Evolutionary conservation across 495 filamentous ascomycete species (phyloP).

Genomic region (Talaromyces wortmannii): DNA sequence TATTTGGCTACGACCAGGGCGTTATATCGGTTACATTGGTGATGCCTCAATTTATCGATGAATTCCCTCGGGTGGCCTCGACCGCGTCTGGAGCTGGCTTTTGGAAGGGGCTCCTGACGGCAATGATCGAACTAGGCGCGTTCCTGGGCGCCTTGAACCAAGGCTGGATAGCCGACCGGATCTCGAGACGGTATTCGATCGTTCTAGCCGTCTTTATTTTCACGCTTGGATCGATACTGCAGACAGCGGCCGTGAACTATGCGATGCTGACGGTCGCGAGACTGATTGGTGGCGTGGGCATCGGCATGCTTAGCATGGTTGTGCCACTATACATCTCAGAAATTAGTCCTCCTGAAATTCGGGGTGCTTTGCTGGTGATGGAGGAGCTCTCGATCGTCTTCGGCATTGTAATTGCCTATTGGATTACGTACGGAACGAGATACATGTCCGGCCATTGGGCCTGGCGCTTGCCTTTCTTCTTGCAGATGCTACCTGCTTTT

Average conservation of each 20-base stretch:
- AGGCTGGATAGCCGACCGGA: conserved; percentile 53
- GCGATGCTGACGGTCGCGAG: conserved; percentile 52
- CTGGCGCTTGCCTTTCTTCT: conserved; percentile 43
- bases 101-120: conserved; percentile 53
- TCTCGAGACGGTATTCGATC: conserved; percentile 51
- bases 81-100: conserved; percentile 40
- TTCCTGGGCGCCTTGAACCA: conserved; percentile 49
- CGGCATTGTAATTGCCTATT: conserved; percentile 51
- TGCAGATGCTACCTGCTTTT: conserved; percentile 43
- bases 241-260: conserved; percentile 48
- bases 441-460: conserved; percentile 45
- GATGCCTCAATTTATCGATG: conserved; percentile 49
- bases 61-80: conserved; percentile 38
- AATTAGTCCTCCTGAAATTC: conserved; percentile 48
- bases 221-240: conserved; percentile 45
- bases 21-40: conserved; percentile 52
- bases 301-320: conserved; percentile 51
- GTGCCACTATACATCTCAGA: conserved; percentile 51
- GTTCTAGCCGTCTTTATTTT: conserved; percentile 50
- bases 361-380: conserved; percentile 45
- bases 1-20: conserved; percentile 53
- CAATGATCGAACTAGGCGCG: conserved; percentile 55
- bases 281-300: conserved; percentile 55
- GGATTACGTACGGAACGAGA: conserved; percentile 50
- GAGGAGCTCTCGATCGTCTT: conserved; percentile 49